A percentile compares a stretch with the other conserved stretches of the same genome.
phyloP scores from a whole-genome alignment of 352 stramenopile species.

The Phytophthora podocarpi region DNA sequence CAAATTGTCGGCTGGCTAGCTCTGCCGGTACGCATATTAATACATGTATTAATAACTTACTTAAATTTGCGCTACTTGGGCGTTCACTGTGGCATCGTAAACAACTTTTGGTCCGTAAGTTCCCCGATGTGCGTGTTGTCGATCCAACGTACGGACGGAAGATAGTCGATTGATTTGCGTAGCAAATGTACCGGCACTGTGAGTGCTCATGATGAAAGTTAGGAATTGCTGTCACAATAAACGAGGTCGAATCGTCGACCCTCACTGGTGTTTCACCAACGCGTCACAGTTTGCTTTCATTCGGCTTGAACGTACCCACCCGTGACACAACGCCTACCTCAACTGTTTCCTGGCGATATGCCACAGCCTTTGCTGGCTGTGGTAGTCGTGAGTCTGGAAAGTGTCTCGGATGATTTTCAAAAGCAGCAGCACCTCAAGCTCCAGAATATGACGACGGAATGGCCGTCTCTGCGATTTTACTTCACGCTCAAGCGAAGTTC shows the following conservation, averaged over 20 bases:
- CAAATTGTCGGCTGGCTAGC: no score
- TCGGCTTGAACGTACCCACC: no score
- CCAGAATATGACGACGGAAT: constrained; percentile 3
- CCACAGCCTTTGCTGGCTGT: background rate
- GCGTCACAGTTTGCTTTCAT: background rate
- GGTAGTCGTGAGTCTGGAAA: background rate
- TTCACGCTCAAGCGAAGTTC: constrained; percentile 36
- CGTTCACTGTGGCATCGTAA: no score
- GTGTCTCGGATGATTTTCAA: background rate
- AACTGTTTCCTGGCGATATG: no score
- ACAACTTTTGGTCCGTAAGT: no score
- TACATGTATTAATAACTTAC: no score
- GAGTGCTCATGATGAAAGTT: background rate
- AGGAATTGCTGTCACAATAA: background rate
- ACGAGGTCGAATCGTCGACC: background rate
- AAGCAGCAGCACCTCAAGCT: background rate
- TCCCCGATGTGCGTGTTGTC: no score
- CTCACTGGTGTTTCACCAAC: background rate
- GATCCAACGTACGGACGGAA: background rate
- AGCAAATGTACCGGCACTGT: constrained; percentile 4
- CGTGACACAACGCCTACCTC: no score
- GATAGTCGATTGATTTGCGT: constrained; percentile 11
- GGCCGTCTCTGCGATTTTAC: constrained; percentile 30
- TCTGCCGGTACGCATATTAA: no score
- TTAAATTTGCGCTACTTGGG: no score